A percentile compares a stretch with the other conserved stretches of the same genome.
These are phyloP conservation scores for Microdochium paspali DNA, from an alignment of 2,329 filamentous ascomycete genomes.

Conservation along the genomic window DNA sequence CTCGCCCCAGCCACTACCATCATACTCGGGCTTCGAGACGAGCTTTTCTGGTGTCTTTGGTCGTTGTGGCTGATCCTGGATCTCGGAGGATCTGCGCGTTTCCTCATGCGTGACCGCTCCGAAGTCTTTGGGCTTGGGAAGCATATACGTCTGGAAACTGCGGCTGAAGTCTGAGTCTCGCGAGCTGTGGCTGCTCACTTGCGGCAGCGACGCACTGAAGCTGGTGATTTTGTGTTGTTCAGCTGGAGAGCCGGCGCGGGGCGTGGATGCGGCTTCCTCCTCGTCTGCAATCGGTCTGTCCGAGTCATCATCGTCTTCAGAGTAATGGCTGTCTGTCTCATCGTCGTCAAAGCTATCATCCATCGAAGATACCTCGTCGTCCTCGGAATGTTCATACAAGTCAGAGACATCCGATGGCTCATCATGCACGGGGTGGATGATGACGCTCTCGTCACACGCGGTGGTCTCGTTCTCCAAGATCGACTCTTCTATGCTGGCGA, in stretches of 20 bases:
- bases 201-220: slow-evolving; percentile 26
- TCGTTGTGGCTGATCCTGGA: slow-evolving; percentile 26
- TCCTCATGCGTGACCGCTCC: slow-evolving; percentile 20
- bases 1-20: slow-evolving; percentile 52
- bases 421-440: slow-evolving; percentile 59
- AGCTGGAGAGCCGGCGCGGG: slow-evolving; percentile 33
- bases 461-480: slow-evolving; percentile 37
- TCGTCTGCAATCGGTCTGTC: slow-evolving; percentile 14
- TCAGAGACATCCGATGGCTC: slow-evolving; percentile 59
- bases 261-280: slow-evolving; percentile 40
- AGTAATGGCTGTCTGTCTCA: slow-evolving; percentile 48
- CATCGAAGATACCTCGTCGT: slow-evolving; percentile 17
- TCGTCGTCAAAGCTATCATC: slow-evolving; percentile 28
- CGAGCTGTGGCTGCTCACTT: slow-evolving; percentile 20
- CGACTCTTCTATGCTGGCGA: slow-evolving; percentile 61
- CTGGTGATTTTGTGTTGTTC: slow-evolving; percentile 18
- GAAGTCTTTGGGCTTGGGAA: slow-evolving; percentile 28
- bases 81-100: slow-evolving; percentile 24
- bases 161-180: slow-evolving; percentile 29
- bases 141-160: slow-evolving; percentile 36
- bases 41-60: slow-evolving; percentile 39
- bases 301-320: slow-evolving; percentile 25
- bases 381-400: slow-evolving; percentile 47
- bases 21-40: slow-evolving; percentile 52
- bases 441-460: slow-evolving; percentile 47